Conservation (phyloP, 352 stramenopile genomes). For the Phytophthora pseudosyringae region DNA sequence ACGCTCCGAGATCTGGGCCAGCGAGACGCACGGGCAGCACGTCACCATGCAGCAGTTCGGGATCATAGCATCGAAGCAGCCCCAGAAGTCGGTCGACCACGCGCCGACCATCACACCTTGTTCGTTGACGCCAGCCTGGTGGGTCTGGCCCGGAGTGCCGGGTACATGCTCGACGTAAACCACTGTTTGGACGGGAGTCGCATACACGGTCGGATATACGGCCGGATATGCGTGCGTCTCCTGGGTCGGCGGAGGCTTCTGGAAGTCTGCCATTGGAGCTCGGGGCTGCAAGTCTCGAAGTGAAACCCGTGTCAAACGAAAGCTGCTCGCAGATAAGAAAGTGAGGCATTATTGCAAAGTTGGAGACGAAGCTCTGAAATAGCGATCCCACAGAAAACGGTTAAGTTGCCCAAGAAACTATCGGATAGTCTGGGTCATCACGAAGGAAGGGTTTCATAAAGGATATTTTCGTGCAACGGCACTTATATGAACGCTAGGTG, state of each 20-base stretch:
- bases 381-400: neutral
- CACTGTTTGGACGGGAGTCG: constrained; percentile 20
- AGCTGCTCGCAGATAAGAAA: neutral
- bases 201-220: constrained; percentile 23
- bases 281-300: constrained; percentile 2
- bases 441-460: neutral
- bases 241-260: constrained; percentile 19
- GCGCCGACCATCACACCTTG: constrained; percentile 30
- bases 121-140: constrained; percentile 6
- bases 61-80: constrained; percentile 46
- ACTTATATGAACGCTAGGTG: constrained; percentile 14
- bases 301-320: neutral
- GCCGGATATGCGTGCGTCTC: constrained; percentile 20
- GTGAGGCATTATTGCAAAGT: neutral
- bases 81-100: constrained; percentile 47
- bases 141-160: neutral
- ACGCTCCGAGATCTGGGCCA: constrained; percentile 51
- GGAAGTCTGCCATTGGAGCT: constrained; percentile 25
- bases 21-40: constrained; percentile 57
- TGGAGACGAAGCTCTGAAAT: no score
- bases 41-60: constrained; percentile 58
- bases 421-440: neutral
- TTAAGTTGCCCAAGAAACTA: no score
- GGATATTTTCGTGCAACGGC: constrained; percentile 27
- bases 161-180: constrained; percentile 23